Base-by-base conservation (phyloP, 306 rosid genomes). In the Phaseolus lunatus region DNA sequence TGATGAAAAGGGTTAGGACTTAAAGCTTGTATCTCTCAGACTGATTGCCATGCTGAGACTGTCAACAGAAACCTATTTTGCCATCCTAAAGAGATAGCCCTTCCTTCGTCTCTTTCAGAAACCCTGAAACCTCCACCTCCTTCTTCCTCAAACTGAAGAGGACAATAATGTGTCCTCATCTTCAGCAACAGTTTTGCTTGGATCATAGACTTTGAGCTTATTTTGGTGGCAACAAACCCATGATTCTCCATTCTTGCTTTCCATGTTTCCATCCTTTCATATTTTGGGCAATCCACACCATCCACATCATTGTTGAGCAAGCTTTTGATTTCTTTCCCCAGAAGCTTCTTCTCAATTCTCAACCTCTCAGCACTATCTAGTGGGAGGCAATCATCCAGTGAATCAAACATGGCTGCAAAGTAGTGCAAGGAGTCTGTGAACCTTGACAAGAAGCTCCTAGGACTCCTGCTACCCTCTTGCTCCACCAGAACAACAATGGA, bases 321-420 rank as follows among this genome's bases (percentile, higher is more conserved):
- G 57, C 49, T 62, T 37, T 90, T 92, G 65, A 92, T 92, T 85
- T 88, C 90, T 54, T 87, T 92, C 1, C 96, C 97, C 0, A 92
- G 70, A 49, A 87, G 82, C 61, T 88, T 89, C 89, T 84, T 92
- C 87, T 92, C 97, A 18, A 92, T 90, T 62, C 88, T 73, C 80
- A 89, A 56, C 85, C 97, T 84, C 76, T 89, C 96, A 0, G 76
- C 14, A 29, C 97, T 92, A 19, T 92, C 91, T 3, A 83, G 35
- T 0, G 96, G 97, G 0, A 92, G 73, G 12, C 97, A 87, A 81
- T 92, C 97, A 16, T 90, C 93, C 7, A 92, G 49, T 0, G 97
- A 92, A 82, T 90, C 97, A 70, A 90, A 92, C 92, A 92, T 88
- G 33, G 97, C 97, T 31, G 96, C 96, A 41, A 83, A 92, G 20